Evolutionary conservation across 116 monocot species (phyloP).

Genomic region (Iris pallida): DNA sequence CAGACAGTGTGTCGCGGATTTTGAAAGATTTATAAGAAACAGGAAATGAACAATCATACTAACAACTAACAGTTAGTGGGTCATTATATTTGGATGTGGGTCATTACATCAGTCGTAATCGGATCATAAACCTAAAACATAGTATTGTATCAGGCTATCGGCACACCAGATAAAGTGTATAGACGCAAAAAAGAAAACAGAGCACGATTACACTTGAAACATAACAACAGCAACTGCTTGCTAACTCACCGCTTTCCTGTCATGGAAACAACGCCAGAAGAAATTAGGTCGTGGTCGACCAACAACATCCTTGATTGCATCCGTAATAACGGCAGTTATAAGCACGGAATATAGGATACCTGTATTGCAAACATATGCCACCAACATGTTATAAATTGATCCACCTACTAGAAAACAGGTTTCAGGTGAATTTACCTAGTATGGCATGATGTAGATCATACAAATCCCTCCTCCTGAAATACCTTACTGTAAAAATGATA

Average conservation of each 20-base stretch:
- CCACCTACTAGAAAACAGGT: background rate
- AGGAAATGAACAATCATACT: too few species aligned
- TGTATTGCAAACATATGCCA: background rate
- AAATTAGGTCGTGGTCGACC: conserved; percentile 15
- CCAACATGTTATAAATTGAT: background rate
- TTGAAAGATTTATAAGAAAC: too few species aligned
- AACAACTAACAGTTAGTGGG: too few species aligned
- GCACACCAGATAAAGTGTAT: too few species aligned
- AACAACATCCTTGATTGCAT: conserved; percentile 19
- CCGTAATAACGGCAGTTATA: conserved; percentile 13
- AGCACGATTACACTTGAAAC: too few species aligned
- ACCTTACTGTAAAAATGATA: conserved; percentile 11
- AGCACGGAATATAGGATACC: conserved; percentile 16
- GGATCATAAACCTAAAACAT: conserved; percentile 1
- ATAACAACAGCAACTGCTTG: too few species aligned
- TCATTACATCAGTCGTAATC: background rate
- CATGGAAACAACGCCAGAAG: conserved; percentile 21
- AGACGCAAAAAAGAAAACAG: background rate
- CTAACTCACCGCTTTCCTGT: conserved; percentile 2
- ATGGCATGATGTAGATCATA: conserved; percentile 20
- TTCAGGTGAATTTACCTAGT: conserved; percentile 4
- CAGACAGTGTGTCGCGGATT: too few species aligned
- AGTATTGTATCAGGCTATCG: too few species aligned
- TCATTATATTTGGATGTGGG: too few species aligned
- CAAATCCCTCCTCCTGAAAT: conserved; percentile 15